phyloP scores from a whole-genome alignment of 2,329 filamentous ascomycete genomes.

The Aspergillus transmontanensis region DNA sequence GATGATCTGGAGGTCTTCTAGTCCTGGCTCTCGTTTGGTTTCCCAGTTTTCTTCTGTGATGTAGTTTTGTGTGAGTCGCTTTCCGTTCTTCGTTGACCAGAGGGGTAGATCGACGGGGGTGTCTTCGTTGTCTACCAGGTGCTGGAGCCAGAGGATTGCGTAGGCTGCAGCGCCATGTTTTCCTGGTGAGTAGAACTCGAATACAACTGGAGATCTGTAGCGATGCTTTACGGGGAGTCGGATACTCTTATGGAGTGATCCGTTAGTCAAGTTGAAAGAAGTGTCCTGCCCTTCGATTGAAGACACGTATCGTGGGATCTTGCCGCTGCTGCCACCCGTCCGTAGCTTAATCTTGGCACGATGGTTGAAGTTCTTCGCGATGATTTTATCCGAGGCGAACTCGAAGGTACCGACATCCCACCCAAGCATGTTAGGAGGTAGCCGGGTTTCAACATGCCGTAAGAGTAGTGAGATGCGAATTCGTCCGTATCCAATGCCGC shows the following conservation, averaged over 20 bases:
- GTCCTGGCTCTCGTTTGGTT: slow-evolving; percentile 64
- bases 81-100: slow-evolving; percentile 76
- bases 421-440: slow-evolving; percentile 83
- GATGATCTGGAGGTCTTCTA: slow-evolving; percentile 75
- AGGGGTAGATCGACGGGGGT: slow-evolving; percentile 83
- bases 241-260: slow-evolving; percentile 57
- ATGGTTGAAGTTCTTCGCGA: slow-evolving; percentile 63
- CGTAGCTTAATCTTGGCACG: slow-evolving; percentile 71
- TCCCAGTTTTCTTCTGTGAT: slow-evolving; percentile 77
- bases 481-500: slow-evolving; percentile 88
- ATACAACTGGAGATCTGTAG: slow-evolving; percentile 85
- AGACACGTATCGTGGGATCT: slow-evolving; percentile 66
- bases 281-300: slow-evolving; percentile 61
- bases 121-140: slow-evolving; percentile 78
- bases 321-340: slow-evolving; percentile 80
- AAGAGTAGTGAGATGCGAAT: slow-evolving; percentile 87
- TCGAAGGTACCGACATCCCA: slow-evolving; percentile 97
- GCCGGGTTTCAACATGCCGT: slow-evolving; percentile 80
- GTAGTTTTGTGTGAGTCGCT: slow-evolving; percentile 86
- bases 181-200: slow-evolving; percentile 75
- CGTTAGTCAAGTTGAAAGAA: slow-evolving; percentile 59
- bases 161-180: slow-evolving; percentile 74
- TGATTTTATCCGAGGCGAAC: slow-evolving; percentile 72
- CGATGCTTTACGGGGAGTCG: slow-evolving; percentile 86
- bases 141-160: slow-evolving; percentile 81